Evolutionary conservation across 179 eudicot species (phyloP).

Genomic region (Spergularia azorica): DNA sequence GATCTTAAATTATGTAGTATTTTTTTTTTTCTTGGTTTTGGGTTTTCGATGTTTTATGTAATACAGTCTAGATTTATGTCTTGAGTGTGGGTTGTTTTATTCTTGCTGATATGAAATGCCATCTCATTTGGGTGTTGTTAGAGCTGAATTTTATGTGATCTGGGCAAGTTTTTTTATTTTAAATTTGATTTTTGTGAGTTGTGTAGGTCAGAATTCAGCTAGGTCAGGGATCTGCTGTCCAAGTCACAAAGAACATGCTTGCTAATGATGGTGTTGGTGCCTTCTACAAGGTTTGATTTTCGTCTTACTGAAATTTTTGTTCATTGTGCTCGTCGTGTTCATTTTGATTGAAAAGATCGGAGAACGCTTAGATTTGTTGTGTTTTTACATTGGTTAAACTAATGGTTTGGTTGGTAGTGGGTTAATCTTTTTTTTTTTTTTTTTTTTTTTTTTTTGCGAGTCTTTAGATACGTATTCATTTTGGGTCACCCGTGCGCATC

Average conservation of each 20-base stretch:
- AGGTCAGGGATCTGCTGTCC: constrained; percentile 59
- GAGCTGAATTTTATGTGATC: background rate
- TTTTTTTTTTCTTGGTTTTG: background rate
- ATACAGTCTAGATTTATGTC: background rate
- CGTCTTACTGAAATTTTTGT: background rate
- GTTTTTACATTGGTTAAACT: background rate
- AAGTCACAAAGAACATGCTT: constrained; percentile 50
- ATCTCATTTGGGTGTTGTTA: background rate
- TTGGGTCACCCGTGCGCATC: too few species aligned
- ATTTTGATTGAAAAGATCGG: background rate
- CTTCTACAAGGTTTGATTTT: constrained; percentile 56
- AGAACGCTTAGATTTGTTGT: constrained; percentile 4
- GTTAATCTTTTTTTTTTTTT: background rate
- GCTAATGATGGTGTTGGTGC: constrained; percentile 56
- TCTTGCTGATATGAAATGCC: background rate
- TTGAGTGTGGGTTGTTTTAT: background rate
- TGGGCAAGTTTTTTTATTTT: background rate
- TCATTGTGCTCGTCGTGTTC: background rate
- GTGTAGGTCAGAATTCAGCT: constrained; percentile 56
- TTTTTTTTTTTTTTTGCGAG: too few species aligned
- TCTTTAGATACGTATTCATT: background rate
- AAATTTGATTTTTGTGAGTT: background rate
- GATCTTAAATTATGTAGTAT: background rate
- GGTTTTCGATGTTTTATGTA: too few species aligned
- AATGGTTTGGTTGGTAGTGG: background rate